Evolutionary conservation across 2,329 filamentous ascomycete genomes (phyloP).

Genomic region (Parasarocladium wereldwijsianum): DNA sequence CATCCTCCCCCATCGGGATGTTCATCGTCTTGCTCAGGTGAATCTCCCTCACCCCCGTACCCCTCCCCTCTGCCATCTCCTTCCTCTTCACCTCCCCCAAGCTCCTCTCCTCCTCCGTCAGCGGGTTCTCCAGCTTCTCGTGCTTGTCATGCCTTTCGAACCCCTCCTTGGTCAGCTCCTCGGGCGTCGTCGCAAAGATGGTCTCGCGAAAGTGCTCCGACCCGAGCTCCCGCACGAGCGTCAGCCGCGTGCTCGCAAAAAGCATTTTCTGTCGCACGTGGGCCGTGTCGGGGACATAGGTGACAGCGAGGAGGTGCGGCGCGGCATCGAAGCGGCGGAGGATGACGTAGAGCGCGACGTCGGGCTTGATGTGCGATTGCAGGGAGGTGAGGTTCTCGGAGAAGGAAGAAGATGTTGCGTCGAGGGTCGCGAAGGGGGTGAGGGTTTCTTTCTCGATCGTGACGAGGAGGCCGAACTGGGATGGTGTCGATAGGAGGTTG

Average conservation of each 20-base stretch:
- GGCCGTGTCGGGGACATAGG: constrained; percentile 66
- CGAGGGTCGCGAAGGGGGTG: constrained; percentile 38
- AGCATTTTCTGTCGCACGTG: constrained; percentile 79
- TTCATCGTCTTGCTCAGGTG: constrained; percentile 41
- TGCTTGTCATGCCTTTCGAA: constrained; percentile 64
- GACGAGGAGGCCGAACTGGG: constrained; percentile 55
- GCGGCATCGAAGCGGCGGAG: constrained; percentile 49
- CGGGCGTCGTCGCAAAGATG: constrained; percentile 54
- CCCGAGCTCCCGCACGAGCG: constrained; percentile 62
- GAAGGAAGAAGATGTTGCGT: constrained; percentile 44
- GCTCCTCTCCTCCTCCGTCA: constrained; percentile 65
- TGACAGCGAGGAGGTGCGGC: constrained; percentile 52
- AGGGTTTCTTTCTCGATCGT: constrained; percentile 58
- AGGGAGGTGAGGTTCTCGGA: constrained; percentile 48
- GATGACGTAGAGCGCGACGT: constrained; percentile 58
- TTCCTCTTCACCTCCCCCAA: constrained; percentile 59
- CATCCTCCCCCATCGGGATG: constrained; percentile 47
- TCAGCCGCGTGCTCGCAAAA: constrained; percentile 64
- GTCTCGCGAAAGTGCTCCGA: constrained; percentile 66
- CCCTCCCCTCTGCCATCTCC: constrained; percentile 59
- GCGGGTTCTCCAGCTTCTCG: constrained; percentile 45
- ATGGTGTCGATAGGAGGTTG: constrained; percentile 44
- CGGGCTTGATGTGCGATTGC: constrained; percentile 46
- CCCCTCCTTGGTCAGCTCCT: constrained; percentile 54
- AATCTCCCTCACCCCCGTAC: constrained; percentile 46